Base-by-base conservation (phyloP, 2,329 filamentous ascomycete species). In the Aspergillus pseudoterreus region DNA sequence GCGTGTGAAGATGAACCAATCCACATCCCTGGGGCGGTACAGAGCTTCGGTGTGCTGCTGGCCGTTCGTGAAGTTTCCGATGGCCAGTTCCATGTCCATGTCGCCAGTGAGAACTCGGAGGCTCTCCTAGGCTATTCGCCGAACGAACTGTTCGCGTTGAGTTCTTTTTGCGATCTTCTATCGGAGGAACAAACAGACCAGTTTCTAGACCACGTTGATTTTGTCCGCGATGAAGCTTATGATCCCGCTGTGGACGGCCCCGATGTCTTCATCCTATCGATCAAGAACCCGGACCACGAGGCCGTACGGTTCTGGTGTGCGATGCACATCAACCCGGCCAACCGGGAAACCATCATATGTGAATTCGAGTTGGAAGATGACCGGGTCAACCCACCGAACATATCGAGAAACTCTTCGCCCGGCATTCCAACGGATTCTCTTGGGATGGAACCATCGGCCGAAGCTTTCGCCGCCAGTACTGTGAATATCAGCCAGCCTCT, bases 1-100 rank as follows among this genome's bases (percentile, higher is more conserved):
- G 81, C 84, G 47, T 96, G 91, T 64, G 91, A 96, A 68, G 91
- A 96, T 63, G 91, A 96, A 63, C 90, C 91, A 0, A 95, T 96
- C 22, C 90, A 92, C 58, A 86, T 90, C 1, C 91, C 91, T 0
- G 66, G 90, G 17, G 89, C 91, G 1, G 75, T 95, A 10, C 91
- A 96, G 66, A 79, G 82, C 1, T 96, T 95, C 60, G 91, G 91
- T 1, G 77, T 88, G 4, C 74, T 96, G 21, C 63, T 96, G 30
- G 90, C 86, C 0, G 69, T 96, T 17, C 81, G 85, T 3, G 65
- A 67, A 66, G 84, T 89, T 49, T 65, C 73, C 0, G 84, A 87
- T 35, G 86, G 86, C 3, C 82, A 81, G 36, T 79, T 94, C 10
- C 67, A 82, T 1, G 87, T 92, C 11, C 82, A 87, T 14, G 81